Percentiles rank a stretch among this genome's conserved stretches.
These are phyloP conservation scores for Maudiozyma saulgeensis DNA, from an alignment of 805 yeast species.

Conservation along the genomic window DNA sequence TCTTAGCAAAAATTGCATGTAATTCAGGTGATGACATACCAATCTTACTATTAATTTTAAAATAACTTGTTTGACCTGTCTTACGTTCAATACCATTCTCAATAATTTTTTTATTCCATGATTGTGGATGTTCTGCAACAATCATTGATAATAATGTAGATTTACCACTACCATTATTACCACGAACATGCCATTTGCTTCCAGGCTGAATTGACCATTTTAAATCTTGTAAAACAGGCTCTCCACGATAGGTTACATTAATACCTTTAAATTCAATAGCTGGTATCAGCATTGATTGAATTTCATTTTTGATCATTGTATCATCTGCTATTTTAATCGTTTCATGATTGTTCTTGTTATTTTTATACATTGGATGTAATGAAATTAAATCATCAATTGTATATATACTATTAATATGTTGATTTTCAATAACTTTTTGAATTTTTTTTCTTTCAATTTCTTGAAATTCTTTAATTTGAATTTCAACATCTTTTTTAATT, in stretches of 20 bases:
- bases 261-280: conserved; percentile 49
- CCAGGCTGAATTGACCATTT: conserved; percentile 61
- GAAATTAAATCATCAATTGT: conserved; percentile 16
- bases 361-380: conserved; percentile 16
- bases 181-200: conserved; percentile 81
- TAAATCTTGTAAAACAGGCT: conserved; percentile 49
- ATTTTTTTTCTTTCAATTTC: conserved; percentile 6
- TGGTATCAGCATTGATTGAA: background rate
- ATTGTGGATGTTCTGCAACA: conserved; percentile 94
- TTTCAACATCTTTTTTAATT: conserved; percentile 19
- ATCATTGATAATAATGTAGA: conserved; percentile 76
- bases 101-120: conserved; percentile 72
- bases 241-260: conserved; percentile 55
- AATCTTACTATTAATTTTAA: conserved; percentile 66
- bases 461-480: conserved; percentile 16
- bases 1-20: conserved; percentile 71
- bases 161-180: conserved; percentile 89
- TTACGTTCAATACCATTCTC: conserved; percentile 53
- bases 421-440: background rate
- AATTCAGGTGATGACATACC: conserved; percentile 90
- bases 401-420: conserved; percentile 1
- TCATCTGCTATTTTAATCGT: conserved; percentile 15
- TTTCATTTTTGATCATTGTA: background rate
- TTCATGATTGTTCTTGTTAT: conserved; percentile 6
- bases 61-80: conserved; percentile 68